Conservation (phyloP, 2,329 filamentous ascomycete species). For the Davidsoniella eucalypti region DNA sequence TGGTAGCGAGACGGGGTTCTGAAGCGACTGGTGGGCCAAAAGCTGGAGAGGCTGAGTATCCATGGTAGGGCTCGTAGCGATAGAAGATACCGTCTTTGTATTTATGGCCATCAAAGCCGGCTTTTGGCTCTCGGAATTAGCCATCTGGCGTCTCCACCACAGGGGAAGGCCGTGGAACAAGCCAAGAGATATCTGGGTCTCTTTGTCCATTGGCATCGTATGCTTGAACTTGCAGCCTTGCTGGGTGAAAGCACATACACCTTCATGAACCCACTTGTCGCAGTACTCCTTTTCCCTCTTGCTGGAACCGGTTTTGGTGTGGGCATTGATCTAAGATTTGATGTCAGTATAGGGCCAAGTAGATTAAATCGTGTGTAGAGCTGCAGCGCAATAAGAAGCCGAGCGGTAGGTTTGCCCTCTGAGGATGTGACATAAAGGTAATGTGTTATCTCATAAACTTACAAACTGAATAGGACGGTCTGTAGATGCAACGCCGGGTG, state of each 20-base stretch:
- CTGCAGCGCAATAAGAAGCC: too few relatives aligned
- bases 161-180: constrained; percentile 47
- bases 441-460: constrained; percentile 15
- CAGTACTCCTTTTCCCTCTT: constrained; percentile 56
- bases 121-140: not conserved
- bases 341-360: too few relatives aligned
- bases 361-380: not conserved
- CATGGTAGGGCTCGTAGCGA: too few relatives aligned
- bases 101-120: too few relatives aligned
- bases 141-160: constrained; percentile 37
- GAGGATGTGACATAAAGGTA: not conserved
- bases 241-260: constrained; percentile 69
- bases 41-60: too few relatives aligned
- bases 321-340: not conserved
- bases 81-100: too few relatives aligned
- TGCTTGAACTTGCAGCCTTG: constrained; percentile 82
- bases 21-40: too few relatives aligned
- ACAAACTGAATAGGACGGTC: constrained; percentile 24
- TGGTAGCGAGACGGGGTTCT: too few relatives aligned
- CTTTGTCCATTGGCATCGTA: constrained; percentile 61
- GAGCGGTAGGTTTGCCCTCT: too few relatives aligned
- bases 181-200: constrained; percentile 52
- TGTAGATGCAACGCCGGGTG: constrained; percentile 22
- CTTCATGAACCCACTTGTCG: constrained; percentile 78
- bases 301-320: not conserved